These are phyloP conservation scores for Pseudopediastrum boryanum DNA, from an alignment of 139 green algal genomes.

Conservation along the genomic window DNA sequence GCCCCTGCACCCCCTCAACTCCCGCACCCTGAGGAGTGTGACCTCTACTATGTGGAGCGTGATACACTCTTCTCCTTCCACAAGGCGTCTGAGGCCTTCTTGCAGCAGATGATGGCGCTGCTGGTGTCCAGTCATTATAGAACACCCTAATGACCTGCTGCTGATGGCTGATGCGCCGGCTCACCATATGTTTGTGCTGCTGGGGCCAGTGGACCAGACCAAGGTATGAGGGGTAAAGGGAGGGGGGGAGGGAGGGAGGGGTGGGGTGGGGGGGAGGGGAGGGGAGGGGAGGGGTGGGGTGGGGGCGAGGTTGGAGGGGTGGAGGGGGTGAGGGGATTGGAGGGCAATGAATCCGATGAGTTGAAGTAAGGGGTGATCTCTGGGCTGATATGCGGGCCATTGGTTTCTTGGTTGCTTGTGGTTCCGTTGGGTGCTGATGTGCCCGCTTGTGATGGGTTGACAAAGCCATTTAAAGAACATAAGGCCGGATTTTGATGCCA, in stretches of 20 bases:
- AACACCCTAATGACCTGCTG: conserved; percentile 99
- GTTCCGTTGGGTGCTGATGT: no score
- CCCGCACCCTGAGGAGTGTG: conserved; percentile 92
- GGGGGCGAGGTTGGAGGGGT: no score
- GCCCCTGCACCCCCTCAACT: conserved; percentile 73
- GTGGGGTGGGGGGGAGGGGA: neutral
- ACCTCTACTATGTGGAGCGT: conserved; percentile 95
- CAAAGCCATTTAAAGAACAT: no score
- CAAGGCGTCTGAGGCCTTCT: conserved; percentile 76
- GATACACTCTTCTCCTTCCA: conserved; percentile 98
- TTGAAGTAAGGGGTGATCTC: no score
- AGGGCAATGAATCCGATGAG: no score
- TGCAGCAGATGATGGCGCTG: conserved; percentile 89
- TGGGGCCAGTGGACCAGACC: conserved; percentile 88
- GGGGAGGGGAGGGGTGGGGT: neutral
- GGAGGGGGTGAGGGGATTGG: no score
- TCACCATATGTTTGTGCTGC: conserved; percentile 96
- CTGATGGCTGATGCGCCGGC: conserved; percentile 96
- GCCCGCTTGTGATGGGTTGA: no score
- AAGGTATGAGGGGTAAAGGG: conserved; percentile 43
- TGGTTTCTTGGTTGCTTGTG: no score
- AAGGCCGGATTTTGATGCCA: no score
- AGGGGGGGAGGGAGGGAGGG: neutral
- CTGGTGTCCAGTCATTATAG: conserved; percentile 96
- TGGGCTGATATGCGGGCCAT: no score